These are phyloP conservation scores for Scedosporium aurantiacum DNA, from an alignment of 2,329 filamentous ascomycete genomes.

Conservation along the genomic window DNA sequence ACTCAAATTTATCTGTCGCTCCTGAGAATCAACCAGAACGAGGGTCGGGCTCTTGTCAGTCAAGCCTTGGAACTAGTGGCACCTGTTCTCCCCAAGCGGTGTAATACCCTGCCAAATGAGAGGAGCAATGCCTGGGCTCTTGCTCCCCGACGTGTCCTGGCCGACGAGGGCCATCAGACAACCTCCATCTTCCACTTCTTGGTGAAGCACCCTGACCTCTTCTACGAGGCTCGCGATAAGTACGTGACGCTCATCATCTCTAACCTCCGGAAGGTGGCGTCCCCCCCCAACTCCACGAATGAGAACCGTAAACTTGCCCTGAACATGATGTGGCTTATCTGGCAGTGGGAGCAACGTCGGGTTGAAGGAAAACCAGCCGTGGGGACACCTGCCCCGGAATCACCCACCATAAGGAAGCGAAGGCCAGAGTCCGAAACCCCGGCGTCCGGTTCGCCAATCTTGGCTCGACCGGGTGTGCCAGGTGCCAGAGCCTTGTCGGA, in stretches of 20 bases:
- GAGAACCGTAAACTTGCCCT: constrained; percentile 87
- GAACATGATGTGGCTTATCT: constrained; percentile 82
- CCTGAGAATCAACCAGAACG: constrained; percentile 86
- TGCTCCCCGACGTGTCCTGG: constrained; percentile 78
- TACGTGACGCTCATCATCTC: constrained; percentile 83
- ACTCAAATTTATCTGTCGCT: constrained; percentile 90
- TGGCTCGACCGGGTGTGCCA: neutral
- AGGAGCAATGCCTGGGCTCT: constrained; percentile 78
- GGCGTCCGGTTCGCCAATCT: constrained; percentile 5
- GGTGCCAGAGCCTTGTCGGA: constrained; percentile 35
- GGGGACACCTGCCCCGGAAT: constrained; percentile 8
- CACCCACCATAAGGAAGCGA: neutral
- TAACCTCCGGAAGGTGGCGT: constrained; percentile 78
- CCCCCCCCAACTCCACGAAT: constrained; percentile 70
- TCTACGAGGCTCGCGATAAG: constrained; percentile 89
- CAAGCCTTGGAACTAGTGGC: constrained; percentile 91
- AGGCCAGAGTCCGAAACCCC: constrained; percentile 20
- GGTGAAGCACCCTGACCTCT: constrained; percentile 81
- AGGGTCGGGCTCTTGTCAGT: constrained; percentile 82
- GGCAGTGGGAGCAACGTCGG: constrained; percentile 82
- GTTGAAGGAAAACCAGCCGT: constrained; percentile 45
- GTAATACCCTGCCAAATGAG: constrained; percentile 56
- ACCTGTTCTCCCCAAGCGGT: constrained; percentile 82
- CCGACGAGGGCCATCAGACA: constrained; percentile 91
- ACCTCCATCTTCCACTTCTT: constrained; percentile 97